Evolutionary conservation across 257 asterid species (phyloP).

Genomic region (Lantana camara): DNA sequence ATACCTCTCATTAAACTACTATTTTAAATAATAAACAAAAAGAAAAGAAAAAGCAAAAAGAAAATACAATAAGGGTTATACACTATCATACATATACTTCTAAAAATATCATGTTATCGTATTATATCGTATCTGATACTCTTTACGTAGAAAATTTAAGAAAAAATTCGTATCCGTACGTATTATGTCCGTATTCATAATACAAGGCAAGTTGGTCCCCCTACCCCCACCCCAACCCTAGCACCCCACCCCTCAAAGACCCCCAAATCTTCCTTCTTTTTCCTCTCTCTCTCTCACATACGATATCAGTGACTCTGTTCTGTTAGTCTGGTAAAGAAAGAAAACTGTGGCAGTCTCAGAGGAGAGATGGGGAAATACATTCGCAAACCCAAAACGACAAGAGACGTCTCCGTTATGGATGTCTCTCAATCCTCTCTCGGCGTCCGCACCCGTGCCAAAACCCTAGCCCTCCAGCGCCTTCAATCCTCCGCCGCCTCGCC

Average conservation of each 20-base stretch:
- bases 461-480: slow-evolving; percentile 74
- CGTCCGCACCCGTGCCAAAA: slow-evolving; percentile 86
- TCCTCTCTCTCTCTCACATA: slow-evolving; percentile 3
- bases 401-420: slow-evolving; percentile 59
- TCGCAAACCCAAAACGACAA: slow-evolving; percentile 49
- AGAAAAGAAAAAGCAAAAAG: background rate
- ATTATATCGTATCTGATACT: too few relatives aligned
- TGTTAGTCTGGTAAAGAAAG: background rate
- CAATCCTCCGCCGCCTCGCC: slow-evolving; percentile 32
- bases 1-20: background rate
- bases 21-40: background rate
- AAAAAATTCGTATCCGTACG: too few relatives aligned
- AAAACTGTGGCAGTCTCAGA: too few relatives aligned
- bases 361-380: slow-evolving; percentile 63
- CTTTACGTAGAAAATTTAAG: too few relatives aligned
- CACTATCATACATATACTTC: too few relatives aligned
- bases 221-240: slow-evolving; percentile 26
- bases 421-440: slow-evolving; percentile 60
- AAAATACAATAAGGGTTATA: too few relatives aligned
- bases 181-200: too few relatives aligned
- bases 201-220: slow-evolving; percentile 7
- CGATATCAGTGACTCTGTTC: slow-evolving; percentile 21
- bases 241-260: slow-evolving; percentile 10
- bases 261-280: slow-evolving; percentile 18
- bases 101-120: too few relatives aligned